A percentile compares a stretch with the other conserved stretches of the same genome.
Conservation (phyloP, 2,329 filamentous ascomycete species). For the Allantophomopsis lycopodina region DNA sequence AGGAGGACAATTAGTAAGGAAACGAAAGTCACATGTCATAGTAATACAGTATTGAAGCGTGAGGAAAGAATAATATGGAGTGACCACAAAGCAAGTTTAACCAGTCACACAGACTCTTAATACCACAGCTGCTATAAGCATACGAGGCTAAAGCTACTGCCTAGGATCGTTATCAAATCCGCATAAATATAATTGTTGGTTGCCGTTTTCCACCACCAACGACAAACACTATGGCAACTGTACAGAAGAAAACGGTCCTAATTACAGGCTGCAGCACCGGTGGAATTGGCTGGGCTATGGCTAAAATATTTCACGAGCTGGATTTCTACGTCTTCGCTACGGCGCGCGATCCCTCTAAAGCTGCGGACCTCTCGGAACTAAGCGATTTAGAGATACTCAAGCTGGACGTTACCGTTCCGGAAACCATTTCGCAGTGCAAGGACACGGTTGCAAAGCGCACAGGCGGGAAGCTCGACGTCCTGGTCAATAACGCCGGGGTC, state of each 20-base stretch:
- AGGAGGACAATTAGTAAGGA: no score
- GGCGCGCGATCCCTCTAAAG: slow-evolving; percentile 21
- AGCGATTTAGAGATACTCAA: slow-evolving; percentile 18
- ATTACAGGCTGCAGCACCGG: slow-evolving; percentile 23
- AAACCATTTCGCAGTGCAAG: slow-evolving; percentile 18
- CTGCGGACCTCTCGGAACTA: slow-evolving; percentile 12
- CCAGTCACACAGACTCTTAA: no score
- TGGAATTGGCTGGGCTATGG: slow-evolving; percentile 24
- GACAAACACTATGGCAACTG: background rate
- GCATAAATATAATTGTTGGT: no score
- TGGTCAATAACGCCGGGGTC: slow-evolving; percentile 29
- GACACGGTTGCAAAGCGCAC: slow-evolving; percentile 16
- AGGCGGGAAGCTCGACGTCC: slow-evolving; percentile 23
- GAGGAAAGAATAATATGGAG: no score
- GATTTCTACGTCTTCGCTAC: slow-evolving; percentile 26
- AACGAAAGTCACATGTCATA: no score
- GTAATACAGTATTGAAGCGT: no score
- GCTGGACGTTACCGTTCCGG: slow-evolving; percentile 22
- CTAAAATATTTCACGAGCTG: slow-evolving; percentile 19
- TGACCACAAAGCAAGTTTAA: no score
- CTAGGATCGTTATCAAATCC: no score
- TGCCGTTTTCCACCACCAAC: no score
- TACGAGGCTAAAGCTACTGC: no score
- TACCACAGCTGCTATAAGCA: no score
- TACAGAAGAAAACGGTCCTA: slow-evolving; percentile 8